These are phyloP conservation scores for Phytophthora citrophthora DNA, from an alignment of 352 stramenopile genomes.

Conservation along the genomic window DNA sequence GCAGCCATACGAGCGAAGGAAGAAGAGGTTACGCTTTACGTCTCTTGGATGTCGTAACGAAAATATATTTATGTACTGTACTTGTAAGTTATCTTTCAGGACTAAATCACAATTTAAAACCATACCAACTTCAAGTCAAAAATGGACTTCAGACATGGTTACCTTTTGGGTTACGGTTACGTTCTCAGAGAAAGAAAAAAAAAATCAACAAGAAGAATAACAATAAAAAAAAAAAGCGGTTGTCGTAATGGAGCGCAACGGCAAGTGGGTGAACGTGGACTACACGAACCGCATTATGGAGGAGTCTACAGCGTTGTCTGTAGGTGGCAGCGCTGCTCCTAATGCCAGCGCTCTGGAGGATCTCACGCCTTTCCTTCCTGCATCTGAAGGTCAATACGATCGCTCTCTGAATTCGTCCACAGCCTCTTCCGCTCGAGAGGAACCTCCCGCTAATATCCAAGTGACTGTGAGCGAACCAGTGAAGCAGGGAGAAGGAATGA, in stretches of 20 bases:
- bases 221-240: no score
- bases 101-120: no score
- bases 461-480: slow-evolving; percentile 94
- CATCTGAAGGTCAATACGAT: slow-evolving; percentile 5
- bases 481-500: slow-evolving; percentile 97
- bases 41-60: slow-evolving; percentile 26
- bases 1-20: slow-evolving; percentile 16
- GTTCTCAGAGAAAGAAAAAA: slow-evolving; percentile 17
- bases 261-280: slow-evolving; percentile 91
- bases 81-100: no score
- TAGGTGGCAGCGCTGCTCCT: background rate
- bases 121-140: background rate
- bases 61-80: no score
- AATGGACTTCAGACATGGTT: no score
- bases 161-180: slow-evolving; percentile 2
- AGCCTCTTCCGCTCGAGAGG: slow-evolving; percentile 5
- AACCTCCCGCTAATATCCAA: slow-evolving; percentile 55
- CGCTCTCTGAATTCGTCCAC: slow-evolving; percentile 10
- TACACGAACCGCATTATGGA: slow-evolving; percentile 76
- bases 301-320: slow-evolving; percentile 40
- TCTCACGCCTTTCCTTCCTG: slow-evolving; percentile 19
- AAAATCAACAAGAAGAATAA: background rate
- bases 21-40: slow-evolving; percentile 4
- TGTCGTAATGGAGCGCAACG: slow-evolving; percentile 61
- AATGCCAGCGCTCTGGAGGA: slow-evolving; percentile 14